These are phyloP conservation scores for Jamesozyma rosinii DNA, from an alignment of 805 yeast species.

Conservation along the genomic window DNA sequence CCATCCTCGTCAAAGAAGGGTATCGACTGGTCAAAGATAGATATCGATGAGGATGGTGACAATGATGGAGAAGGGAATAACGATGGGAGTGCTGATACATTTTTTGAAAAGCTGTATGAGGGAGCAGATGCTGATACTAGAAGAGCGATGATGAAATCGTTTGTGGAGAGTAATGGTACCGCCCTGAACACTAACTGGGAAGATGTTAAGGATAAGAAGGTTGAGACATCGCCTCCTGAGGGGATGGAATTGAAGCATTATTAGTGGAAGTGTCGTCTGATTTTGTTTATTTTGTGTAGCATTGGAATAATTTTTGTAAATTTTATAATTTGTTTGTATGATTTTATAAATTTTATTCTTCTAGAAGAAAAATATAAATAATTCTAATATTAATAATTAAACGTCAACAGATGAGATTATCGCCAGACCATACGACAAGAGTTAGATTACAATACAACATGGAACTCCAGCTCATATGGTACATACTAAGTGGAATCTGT, in stretches of 20 bases:
- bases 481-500: too few species aligned
- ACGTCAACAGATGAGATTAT: too few species aligned
- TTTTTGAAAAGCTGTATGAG: conserved; percentile 65
- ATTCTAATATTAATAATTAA: too few species aligned
- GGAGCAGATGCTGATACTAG: conserved; percentile 80
- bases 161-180: conserved; percentile 88
- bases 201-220: conserved; percentile 60
- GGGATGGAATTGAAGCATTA: conserved; percentile 57
- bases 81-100: conserved; percentile 47
- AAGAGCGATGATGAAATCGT: conserved; percentile 96
- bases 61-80: conserved; percentile 39
- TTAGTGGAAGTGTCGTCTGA: too few species aligned
- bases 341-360: too few species aligned
- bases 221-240: conserved; percentile 65
- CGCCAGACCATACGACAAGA: too few species aligned
- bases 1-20: conserved; percentile 58
- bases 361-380: too few species aligned
- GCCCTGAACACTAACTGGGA: conserved; percentile 89
- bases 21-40: conserved; percentile 62
- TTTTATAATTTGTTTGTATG: too few species aligned
- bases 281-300: too few species aligned
- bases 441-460: too few species aligned
- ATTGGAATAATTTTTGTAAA: too few species aligned
- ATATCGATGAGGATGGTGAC: conserved; percentile 38
- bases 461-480: too few species aligned